phyloP scores from a whole-genome alignment of 345 rosid genomes.

The Moricandia moricandioides region DNA sequence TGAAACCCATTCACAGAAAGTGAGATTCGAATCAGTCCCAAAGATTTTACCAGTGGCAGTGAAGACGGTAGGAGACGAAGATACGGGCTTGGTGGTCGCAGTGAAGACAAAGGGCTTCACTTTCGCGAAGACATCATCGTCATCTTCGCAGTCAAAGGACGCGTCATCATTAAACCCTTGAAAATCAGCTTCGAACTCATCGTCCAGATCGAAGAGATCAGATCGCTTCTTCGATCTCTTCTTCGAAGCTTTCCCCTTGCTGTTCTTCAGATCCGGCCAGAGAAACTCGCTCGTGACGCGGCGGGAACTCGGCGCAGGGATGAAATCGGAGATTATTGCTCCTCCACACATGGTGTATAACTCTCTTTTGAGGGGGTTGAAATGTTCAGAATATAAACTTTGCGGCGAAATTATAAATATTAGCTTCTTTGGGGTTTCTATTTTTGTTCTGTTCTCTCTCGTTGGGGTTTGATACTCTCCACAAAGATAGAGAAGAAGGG shows the following conservation, averaged over 20 bases:
- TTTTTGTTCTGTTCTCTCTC: neutral
- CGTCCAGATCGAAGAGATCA: slow-evolving; percentile 42
- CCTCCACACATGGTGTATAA: slow-evolving; percentile 88
- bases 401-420: slow-evolving; percentile 9
- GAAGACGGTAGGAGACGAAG: slow-evolving; percentile 21
- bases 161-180: slow-evolving; percentile 60
- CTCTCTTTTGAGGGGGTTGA: neutral
- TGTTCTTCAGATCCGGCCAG: slow-evolving; percentile 72
- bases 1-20: neutral
- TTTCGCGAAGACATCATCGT: slow-evolving; percentile 39
- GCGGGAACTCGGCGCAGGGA: slow-evolving; percentile 45
- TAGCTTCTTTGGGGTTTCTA: slow-evolving; percentile 5
- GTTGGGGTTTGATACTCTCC: neutral
- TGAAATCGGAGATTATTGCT: slow-evolving; percentile 81
- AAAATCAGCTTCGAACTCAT: slow-evolving; percentile 81
- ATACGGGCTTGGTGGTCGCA: slow-evolving; percentile 30
- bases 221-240: slow-evolving; percentile 30
- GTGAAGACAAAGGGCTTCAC: slow-evolving; percentile 65
- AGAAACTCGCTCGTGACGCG: slow-evolving; percentile 56
- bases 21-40: slow-evolving; percentile 2
- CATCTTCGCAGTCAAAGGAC: slow-evolving; percentile 48
- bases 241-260: slow-evolving; percentile 30
- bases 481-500: neutral
- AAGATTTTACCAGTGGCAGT: slow-evolving; percentile 20
- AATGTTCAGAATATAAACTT: slow-evolving; percentile 10